These are phyloP conservation scores for Tetrapyrgos nigripes DNA, from an alignment of 1,284 basidiomycete species.

Conservation along the genomic window DNA sequence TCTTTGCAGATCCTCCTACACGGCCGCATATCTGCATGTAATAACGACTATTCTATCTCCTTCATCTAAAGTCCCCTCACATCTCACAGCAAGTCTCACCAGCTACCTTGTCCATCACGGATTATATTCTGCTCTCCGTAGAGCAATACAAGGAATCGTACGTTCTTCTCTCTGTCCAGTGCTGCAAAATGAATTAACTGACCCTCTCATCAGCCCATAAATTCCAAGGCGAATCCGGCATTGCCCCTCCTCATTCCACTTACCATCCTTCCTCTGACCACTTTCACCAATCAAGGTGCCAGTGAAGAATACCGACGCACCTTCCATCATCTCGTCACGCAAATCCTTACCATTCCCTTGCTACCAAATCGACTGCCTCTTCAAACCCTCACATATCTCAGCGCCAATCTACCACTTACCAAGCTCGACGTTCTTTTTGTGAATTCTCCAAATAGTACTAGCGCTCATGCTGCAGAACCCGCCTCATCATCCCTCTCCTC, in stretches of 20 bases:
- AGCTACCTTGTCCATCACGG: slow-evolving; percentile 49
- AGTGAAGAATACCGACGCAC: slow-evolving; percentile 39
- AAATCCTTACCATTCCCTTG: slow-evolving; percentile 67
- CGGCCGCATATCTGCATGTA: slow-evolving; percentile 1
- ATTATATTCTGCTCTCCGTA: slow-evolving; percentile 46
- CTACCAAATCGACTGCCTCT: slow-evolving; percentile 75
- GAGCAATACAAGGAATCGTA: slow-evolving; percentile 1
- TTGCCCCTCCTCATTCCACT: slow-evolving; percentile 41
- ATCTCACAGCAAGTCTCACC: slow-evolving; percentile 43
- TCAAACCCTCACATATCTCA: slow-evolving; percentile 48
- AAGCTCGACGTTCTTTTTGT: slow-evolving; percentile 10
- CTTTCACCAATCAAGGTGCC: slow-evolving; percentile 25
- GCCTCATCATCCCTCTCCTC: slow-evolving; percentile 13
- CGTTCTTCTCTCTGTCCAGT: not conserved
- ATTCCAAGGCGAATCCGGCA: slow-evolving; percentile 36
- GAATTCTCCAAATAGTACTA: slow-evolving; percentile 26
- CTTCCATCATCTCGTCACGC: slow-evolving; percentile 45
- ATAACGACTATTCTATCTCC: slow-evolving; percentile 45
- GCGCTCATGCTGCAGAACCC: not conserved
- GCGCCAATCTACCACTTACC: slow-evolving; percentile 43
- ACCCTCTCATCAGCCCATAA: slow-evolving; percentile 45
- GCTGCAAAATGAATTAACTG: not conserved
- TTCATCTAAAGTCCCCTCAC: slow-evolving; percentile 45
- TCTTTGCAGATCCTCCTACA: not conserved
- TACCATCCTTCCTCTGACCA: slow-evolving; percentile 45